phyloP scores from a whole-genome alignment of 2,329 filamentous ascomycete genomes.

The Penicillium digitatum region DNA sequence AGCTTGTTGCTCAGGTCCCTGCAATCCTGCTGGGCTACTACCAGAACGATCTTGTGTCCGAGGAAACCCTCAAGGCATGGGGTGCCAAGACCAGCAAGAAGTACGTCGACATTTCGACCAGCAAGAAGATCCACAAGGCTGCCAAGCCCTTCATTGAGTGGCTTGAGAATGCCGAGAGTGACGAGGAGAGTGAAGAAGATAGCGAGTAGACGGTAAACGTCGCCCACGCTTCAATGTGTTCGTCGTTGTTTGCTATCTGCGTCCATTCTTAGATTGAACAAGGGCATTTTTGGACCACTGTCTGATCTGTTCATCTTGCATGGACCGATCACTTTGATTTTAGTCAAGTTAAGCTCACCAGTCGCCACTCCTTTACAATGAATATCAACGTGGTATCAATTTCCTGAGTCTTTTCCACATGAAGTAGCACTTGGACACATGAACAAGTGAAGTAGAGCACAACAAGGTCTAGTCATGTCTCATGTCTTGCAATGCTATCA shows the following conservation, averaged over 20 bases:
- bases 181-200: slow-evolving; percentile 64
- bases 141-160: slow-evolving; percentile 91
- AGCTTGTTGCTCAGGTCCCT: slow-evolving; percentile 72
- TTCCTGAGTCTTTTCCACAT: not conserved
- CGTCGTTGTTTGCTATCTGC: not conserved
- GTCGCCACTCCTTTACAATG: slow-evolving; percentile 20
- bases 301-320: not conserved
- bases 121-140: slow-evolving; percentile 92
- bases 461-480: not conserved
- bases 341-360: slow-evolving; percentile 18
- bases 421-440: not conserved
- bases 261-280: not conserved
- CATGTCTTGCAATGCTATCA: not conserved
- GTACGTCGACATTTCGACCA: slow-evolving; percentile 83
- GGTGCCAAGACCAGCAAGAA: slow-evolving; percentile 96
- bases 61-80: slow-evolving; percentile 88
- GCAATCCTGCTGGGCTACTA: slow-evolving; percentile 89
- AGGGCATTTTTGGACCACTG: not conserved
- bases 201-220: slow-evolving; percentile 40
- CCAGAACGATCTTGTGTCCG: slow-evolving; percentile 79
- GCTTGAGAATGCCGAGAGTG: slow-evolving; percentile 80
- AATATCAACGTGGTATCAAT: not conserved
- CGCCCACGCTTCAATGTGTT: not conserved
- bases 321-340: not conserved
- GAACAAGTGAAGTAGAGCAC: not conserved